Conservation (phyloP, 306 rosid species). For the Sphenostylis stenocarpa region DNA sequence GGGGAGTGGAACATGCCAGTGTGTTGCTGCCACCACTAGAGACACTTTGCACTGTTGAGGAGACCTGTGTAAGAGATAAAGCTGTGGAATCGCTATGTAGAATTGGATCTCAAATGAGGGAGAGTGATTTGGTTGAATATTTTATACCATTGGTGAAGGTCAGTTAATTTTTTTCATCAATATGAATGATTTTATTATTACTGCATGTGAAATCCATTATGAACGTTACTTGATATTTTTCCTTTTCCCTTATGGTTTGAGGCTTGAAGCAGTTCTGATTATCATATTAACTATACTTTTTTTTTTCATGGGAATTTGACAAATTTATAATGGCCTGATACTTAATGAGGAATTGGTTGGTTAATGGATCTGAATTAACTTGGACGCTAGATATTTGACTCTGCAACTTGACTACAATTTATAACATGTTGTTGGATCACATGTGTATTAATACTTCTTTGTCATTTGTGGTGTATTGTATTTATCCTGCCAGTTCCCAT, state of each 20-base stretch:
- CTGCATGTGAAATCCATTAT: constrained; percentile 4
- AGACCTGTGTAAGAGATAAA: constrained; percentile 93
- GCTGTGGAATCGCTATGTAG: constrained; percentile 91
- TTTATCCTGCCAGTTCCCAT: constrained; percentile 10
- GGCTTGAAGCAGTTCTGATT: constrained; percentile 6
- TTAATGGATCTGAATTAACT: neutral
- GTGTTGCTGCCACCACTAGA: constrained; percentile 86
- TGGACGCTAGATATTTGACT: neutral
- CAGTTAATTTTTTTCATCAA: constrained; percentile 25
- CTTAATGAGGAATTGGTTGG: neutral
- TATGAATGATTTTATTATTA: constrained; percentile 2
- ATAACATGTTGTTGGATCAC: constrained; percentile 22
- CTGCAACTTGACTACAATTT: constrained; percentile 5
- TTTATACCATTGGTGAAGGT: constrained; percentile 95
- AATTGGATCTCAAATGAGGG: constrained; percentile 97
- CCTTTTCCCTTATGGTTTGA: neutral
- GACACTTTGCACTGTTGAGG: constrained; percentile 92
- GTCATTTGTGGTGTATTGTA: neutral
- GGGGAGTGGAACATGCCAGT: constrained; percentile 92
- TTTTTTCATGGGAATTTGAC: neutral
- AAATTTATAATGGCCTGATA: neutral
- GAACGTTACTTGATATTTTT: constrained; percentile 11
- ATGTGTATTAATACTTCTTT: neutral
- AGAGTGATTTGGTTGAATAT: constrained; percentile 79
- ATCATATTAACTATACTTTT: neutral